phyloP scores from a whole-genome alignment of 192 early-diverging fungal genomes.

The Haplosporangium gracile region DNA sequence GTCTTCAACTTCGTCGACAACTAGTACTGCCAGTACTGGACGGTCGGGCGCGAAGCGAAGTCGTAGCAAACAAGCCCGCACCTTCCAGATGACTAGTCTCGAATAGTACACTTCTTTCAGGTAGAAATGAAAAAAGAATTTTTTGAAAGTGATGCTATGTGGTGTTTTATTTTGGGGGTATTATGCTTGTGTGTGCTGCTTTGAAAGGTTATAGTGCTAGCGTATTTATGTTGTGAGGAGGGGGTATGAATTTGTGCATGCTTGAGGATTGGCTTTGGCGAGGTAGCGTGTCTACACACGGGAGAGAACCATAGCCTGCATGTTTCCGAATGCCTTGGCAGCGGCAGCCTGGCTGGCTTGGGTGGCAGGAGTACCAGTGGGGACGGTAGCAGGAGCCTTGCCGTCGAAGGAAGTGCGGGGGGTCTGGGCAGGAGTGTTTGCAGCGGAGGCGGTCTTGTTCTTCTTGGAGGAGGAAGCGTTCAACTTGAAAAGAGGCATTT shows the following conservation, averaged over 20 bases:
- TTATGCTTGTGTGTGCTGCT: neutral
- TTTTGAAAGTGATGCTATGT: neutral
- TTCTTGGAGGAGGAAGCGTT: constrained; percentile 14
- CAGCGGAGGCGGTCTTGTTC: constrained; percentile 22
- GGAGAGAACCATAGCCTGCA: constrained; percentile 8
- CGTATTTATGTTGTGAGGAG: neutral
- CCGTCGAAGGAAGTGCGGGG: constrained; percentile 17
- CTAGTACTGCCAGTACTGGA: neutral
- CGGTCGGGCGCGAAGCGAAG: neutral
- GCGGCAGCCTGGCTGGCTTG: neutral
- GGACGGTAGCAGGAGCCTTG: neutral
- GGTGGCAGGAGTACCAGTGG: neutral
- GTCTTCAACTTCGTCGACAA: neutral
- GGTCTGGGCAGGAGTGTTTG: constrained; percentile 16
- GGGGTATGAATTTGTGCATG: no score
- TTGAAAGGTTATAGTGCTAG: neutral
- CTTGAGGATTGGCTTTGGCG: neutral
- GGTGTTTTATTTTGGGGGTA: neutral
- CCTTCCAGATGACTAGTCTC: constrained; percentile 21
- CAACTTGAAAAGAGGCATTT: constrained; percentile 29
- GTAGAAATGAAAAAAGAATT: neutral
- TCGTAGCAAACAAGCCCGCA: constrained; percentile 8
- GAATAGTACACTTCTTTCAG: no score
- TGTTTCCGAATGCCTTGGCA: neutral
- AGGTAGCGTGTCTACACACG: neutral